Base-by-base conservation (phyloP, 805 yeast genomes). In the Saccharomycopsis fibuligera region DNA sequence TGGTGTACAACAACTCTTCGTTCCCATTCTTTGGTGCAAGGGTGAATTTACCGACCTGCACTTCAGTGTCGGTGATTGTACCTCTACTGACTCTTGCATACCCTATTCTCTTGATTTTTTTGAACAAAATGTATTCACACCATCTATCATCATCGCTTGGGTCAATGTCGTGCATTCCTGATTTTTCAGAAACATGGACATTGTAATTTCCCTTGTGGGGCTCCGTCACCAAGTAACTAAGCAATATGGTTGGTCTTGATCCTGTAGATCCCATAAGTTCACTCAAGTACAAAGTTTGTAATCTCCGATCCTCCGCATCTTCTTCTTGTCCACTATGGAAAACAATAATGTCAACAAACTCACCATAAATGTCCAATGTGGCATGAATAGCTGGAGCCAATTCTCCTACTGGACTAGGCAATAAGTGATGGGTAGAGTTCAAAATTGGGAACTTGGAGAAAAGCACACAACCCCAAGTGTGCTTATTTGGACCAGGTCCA, bases 321-420 rank as follows among this genome's bases (percentile, higher is more conserved):
- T 93, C 98, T 64, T 93, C 98, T 68, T 93, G 99, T 3, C 99
- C 99, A 40, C 93, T 80, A 64, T 93, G 99, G 85, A 93, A 93
- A 22, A 93, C 99, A 50, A 93, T 91, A 22, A 93, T 86, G 63
- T 93, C 99, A 4, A 93, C 86, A 19, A 72, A 62, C 58, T 81
- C 83, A 10, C 96, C 96, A 65, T 89, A 90, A 33, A 93, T 85
- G 57, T 89, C 91, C 54, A 93, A 69, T 1, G 97, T 91, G 2
- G 99, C 99, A 64, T 86, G 96, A 56, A 93, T 93, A 1, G 97
- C 98, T 3, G 99, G 99, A 0, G 99, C 99, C 47, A 93, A 73
- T 70, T 93, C 99, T 16, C 99, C 99, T 29, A 86, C 96, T 1
- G 99, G 99, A 5, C 96, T 86, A 3, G 99, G 99, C 49, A 91